Percentiles rank a stretch among this genome's conserved stretches.
Evolutionary conservation across 129 eudicot species (phyloP).

Genomic region (Ambrosia trifida): DNA sequence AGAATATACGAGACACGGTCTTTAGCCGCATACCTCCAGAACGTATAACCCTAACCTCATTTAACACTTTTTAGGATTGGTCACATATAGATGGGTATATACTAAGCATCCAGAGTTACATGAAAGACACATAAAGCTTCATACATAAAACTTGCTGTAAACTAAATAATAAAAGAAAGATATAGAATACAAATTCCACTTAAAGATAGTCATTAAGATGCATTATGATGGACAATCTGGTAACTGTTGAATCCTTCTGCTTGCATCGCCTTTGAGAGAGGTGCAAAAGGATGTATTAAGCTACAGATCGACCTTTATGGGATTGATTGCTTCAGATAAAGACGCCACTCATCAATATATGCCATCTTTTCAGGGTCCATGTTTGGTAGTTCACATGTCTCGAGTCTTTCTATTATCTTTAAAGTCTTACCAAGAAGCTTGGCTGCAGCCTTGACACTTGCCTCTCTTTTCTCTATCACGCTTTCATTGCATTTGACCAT

Average conservation of each 20-base stretch:
- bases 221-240: too few relatives aligned
- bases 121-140: neutral
- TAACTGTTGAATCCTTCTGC: neutral
- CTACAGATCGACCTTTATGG: neutral
- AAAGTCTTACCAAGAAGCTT: slow-evolving; percentile 28
- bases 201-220: neutral
- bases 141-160: neutral
- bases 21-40: too few relatives aligned
- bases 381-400: neutral
- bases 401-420: slow-evolving; percentile 4
- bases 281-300: neutral
- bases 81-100: neutral
- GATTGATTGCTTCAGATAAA: neutral
- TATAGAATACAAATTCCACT: neutral
- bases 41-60: too few relatives aligned
- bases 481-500: neutral
- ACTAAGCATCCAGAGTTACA: neutral
- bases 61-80: too few relatives aligned
- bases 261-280: neutral
- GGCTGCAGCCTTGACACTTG: slow-evolving; percentile 25
- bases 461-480: slow-evolving; percentile 27
- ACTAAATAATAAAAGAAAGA: neutral
- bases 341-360: slow-evolving; percentile 12
- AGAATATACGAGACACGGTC: neutral
- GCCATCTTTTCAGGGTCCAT: slow-evolving; percentile 16